Base-by-base conservation (phyloP, 768 basidiomycete genomes). In the Amanita pallidorosea region DNA sequence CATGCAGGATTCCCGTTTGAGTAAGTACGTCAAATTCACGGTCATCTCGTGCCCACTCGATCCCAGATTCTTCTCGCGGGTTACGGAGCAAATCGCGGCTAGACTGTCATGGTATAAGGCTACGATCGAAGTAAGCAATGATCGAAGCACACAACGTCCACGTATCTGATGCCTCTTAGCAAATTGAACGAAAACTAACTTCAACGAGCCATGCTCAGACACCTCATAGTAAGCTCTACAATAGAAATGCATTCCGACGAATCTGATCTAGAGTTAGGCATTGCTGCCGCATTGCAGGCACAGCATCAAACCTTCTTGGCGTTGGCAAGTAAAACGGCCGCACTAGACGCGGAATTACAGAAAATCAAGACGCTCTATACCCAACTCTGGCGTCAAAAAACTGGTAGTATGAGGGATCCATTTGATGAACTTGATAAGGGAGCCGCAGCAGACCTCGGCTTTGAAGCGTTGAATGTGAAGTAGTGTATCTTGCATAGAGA, bases 1-100 rank as follows among this genome's bases (percentile, higher is more conserved):
- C 79, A 88, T 53, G 84, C 88, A 2, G 73, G 70, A n/a, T 92
- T 90, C 65, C 88, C 88, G 20, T 67, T 88, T 8, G 88, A 89
- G 85, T 89, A 56, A 43, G 81, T 70, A n/a, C 17, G 4, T 34
- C 34, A 15, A n/a, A 23, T 29, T 7, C 31, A 20, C 13, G 37
- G 33, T 31, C 13, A 5, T 12, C 15, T 29, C 38, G 23, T 35
- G 20, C 34, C 61, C 2, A 61, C 15, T 11, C 18, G 34, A 46
- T 11, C 35, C 36, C 44, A 88, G 87, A 58, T 88, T 80, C 65
- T 89, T 90, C 67, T 73, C 69, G 22, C 76, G 85, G 18, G 76
- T 87, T 33, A 80, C 84, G 12, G 73, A 78, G 47, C 77, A 88
- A 57, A 83, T 89, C 79, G 72, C 71, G 50, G 80, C 85, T 56